Evolutionary conservation across 2,329 filamentous ascomycete species (phyloP).

Genomic region (Blumeria graminis): DNA sequence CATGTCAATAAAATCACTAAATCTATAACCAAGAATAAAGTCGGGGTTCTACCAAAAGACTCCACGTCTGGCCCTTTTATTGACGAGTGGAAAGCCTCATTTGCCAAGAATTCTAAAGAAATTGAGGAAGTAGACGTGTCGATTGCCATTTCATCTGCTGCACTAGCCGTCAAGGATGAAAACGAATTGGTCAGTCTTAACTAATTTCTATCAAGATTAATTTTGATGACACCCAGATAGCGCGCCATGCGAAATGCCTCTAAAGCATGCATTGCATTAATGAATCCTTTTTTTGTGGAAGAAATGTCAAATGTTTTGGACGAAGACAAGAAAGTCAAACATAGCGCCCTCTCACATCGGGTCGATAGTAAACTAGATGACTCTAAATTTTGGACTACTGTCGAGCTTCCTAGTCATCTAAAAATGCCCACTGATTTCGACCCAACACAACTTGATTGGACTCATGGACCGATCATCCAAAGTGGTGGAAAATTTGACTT

Average conservation of each 20-base stretch:
- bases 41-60: conserved; percentile 71
- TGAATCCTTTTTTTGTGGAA: conserved; percentile 92
- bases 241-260: conserved; percentile 86
- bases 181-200: conserved; percentile 43
- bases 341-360: conserved; percentile 64
- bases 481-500: conserved; percentile 91
- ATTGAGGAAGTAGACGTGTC: conserved; percentile 74
- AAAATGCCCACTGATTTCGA: conserved; percentile 80
- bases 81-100: conserved; percentile 84
- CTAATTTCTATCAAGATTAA: background rate
- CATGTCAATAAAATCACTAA: background rate
- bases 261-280: conserved; percentile 77
- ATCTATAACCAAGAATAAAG: conserved; percentile 41
- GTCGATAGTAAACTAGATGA: conserved; percentile 85
- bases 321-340: conserved; percentile 89
- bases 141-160: conserved; percentile 54
- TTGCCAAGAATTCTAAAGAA: conserved; percentile 56
- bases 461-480: conserved; percentile 71
- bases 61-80: conserved; percentile 68
- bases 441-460: conserved; percentile 76
- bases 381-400: conserved; percentile 71
- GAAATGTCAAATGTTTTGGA: conserved; percentile 95
- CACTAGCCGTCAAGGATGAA: conserved; percentile 85
- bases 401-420: conserved; percentile 40
- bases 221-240: conserved; percentile 15